Base-by-base conservation (phyloP, 495 filamentous ascomycete genomes). In the Aspergillus ostianus region DNA sequence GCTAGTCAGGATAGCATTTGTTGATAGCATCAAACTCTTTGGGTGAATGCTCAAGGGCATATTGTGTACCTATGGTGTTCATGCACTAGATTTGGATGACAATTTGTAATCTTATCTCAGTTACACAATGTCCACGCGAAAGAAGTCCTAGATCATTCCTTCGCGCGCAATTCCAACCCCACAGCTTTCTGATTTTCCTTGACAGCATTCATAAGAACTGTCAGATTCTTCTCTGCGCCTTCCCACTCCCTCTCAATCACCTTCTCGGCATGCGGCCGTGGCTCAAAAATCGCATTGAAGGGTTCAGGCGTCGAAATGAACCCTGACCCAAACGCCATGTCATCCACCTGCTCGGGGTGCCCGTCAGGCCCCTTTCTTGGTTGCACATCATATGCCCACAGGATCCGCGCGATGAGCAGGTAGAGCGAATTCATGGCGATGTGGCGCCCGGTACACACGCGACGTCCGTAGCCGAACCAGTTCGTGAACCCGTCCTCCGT, bases 381-480 rank as follows among this genome's bases (percentile, higher is more conserved):
- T 36, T 59, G 71, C 7, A 84, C 68, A 46, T 83, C 67, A 58
- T 84, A 85, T 0, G 71, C 80, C 83, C 83, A 86, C 4, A 85
- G 58, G 46, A 85, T 70, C 19, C 79, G 71, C 19, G 81, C 69
- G 8, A 80, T 70, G 30, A 70, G 70, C 0, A 81, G 56, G 62
- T 78, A 80, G 21, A 85, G 66, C 3, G 70, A 78, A 32, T 80
- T 76, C 61, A 81, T 73, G 0, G 82, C 83, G 23, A 85, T 70
- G 58, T 84, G 74, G 21, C 79, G 76, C 1, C 84, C 82, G 6
- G 77, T 60, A 41, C 65, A 70, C n/a, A 67, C 49, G 9, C 65
- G 51, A 1, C 67, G 55, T 0, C 67, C 65, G 45, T 57, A 67
- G 0, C 65, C 65, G 29, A 70, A 67, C 26, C 51, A 60, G 20